Evolutionary conservation across 169 alveolate genomes (phyloP).

Genomic region (Cryptosporidium tyzzeri): DNA sequence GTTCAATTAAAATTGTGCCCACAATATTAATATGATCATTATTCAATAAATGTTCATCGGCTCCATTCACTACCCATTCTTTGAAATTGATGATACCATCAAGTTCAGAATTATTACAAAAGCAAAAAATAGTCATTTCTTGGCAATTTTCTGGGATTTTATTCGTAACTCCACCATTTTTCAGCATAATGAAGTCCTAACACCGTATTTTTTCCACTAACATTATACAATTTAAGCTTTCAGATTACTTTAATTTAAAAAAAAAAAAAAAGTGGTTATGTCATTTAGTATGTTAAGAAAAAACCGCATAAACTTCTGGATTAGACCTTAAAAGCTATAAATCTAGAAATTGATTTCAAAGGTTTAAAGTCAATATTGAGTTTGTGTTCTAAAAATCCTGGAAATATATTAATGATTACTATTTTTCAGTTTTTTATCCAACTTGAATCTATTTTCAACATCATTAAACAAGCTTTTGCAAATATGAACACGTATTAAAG

Average conservation of each 20-base stretch:
- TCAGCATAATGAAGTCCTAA: background rate
- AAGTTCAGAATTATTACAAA: constrained; percentile 7
- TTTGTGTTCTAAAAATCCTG: background rate
- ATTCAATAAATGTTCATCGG: background rate
- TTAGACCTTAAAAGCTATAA: background rate
- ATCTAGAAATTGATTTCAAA: background rate
- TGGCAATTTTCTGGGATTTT: background rate
- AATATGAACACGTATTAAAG: background rate
- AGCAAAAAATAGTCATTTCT: constrained; percentile 9
- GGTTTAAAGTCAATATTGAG: background rate
- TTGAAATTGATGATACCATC: background rate
- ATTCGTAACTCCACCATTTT: background rate
- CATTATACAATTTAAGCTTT: background rate
- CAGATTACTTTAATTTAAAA: background rate
- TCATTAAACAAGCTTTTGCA: background rate
- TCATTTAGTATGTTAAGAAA: background rate
- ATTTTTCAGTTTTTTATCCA: background rate
- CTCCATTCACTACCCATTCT: background rate
- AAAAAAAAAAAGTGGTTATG: background rate
- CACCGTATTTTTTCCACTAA: background rate
- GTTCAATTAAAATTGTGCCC: constrained; percentile 9
- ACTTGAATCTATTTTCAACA: no score
- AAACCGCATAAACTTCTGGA: background rate
- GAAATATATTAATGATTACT: no score
- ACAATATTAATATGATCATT: background rate